Evolutionary conservation across 2,329 filamentous ascomycete genomes (phyloP).

Genomic region (Leptosphaerulina australis): DNA sequence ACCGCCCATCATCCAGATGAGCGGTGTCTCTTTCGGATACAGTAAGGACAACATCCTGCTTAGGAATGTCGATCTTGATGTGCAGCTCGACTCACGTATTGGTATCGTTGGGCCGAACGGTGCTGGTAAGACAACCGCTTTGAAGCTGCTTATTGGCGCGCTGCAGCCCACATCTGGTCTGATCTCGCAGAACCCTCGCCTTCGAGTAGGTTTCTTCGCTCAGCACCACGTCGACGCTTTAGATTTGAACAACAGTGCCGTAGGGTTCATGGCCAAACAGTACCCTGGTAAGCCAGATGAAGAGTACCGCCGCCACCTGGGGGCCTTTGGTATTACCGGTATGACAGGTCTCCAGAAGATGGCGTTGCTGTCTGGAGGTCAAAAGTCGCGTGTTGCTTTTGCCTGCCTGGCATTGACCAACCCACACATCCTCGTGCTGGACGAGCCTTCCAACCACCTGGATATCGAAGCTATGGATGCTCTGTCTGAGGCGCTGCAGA

Average conservation of each 20-base stretch:
- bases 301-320: constrained; percentile 93
- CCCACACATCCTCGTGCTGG: constrained; percentile 95
- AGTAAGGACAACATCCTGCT: constrained; percentile 78
- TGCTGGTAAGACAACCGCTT: constrained; percentile 96
- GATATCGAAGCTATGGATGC: constrained; percentile 99
- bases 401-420: constrained; percentile 93
- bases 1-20: constrained; percentile 97
- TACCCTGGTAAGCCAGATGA: constrained; percentile 93
- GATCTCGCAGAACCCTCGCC: constrained; percentile 85
- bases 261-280: constrained; percentile 92
- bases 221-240: constrained; percentile 98
- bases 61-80: constrained; percentile 87
- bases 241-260: constrained; percentile 85
- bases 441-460: constrained; percentile 97
- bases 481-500: constrained; percentile 78
- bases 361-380: constrained; percentile 90
- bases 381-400: constrained; percentile 98
- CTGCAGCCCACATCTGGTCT: constrained; percentile 76
- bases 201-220: constrained; percentile 94
- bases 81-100: constrained; percentile 96
- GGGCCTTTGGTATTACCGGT: constrained; percentile 83
- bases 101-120: constrained; percentile 99
- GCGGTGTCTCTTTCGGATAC: constrained; percentile 89
- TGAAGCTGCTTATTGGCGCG: constrained; percentile 94
- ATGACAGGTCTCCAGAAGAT: constrained; percentile 98